Evolutionary conservation across 2,329 filamentous ascomycete genomes (phyloP).

Genomic region (Pseudogymnoascus sp.): DNA sequence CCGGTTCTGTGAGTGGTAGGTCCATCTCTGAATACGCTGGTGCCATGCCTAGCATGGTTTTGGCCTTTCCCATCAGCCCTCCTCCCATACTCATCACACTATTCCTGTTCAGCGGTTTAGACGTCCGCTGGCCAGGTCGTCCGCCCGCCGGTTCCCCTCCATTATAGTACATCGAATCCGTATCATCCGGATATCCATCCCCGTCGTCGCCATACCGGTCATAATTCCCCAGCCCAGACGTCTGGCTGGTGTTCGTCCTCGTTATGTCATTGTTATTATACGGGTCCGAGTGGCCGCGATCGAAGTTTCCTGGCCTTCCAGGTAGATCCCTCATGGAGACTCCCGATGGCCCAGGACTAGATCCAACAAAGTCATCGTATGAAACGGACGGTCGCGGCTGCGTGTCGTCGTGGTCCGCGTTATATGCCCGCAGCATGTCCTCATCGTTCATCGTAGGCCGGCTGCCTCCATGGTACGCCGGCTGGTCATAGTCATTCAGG

Average conservation of each 20-base stretch:
- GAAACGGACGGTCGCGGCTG: constrained; percentile 74
- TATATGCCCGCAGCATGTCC: constrained; percentile 66
- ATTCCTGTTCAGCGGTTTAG: constrained; percentile 66
- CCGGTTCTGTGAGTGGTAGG: constrained; percentile 77
- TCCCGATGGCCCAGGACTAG: constrained; percentile 37
- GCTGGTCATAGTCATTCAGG: constrained; percentile 56
- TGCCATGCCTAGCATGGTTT: constrained; percentile 83
- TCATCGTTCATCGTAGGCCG: constrained; percentile 74
- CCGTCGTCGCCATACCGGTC: constrained; percentile 82
- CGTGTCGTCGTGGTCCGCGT: constrained; percentile 48
- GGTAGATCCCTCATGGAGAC: constrained; percentile 35
- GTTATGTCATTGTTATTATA: constrained; percentile 27
- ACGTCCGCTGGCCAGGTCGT: constrained; percentile 2
- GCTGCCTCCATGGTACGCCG: constrained; percentile 66
- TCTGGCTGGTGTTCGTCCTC: constrained; percentile 54
- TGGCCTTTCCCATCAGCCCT: constrained; percentile 76
- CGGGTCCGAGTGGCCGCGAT: constrained; percentile 17
- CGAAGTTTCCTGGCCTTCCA: constrained; percentile 24
- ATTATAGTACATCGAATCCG: constrained; percentile 62
- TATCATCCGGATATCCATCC: constrained; percentile 73
- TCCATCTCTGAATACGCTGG: constrained; percentile 95
- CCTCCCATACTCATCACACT: constrained; percentile 83
- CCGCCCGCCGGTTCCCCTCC: constrained; percentile 36
- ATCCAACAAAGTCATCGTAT: constrained; percentile 90
- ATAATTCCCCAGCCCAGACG: constrained; percentile 78